Conservation (phyloP, 1,284 basidiomycete genomes). For the Phellopilus nigrolimitatus region DNA sequence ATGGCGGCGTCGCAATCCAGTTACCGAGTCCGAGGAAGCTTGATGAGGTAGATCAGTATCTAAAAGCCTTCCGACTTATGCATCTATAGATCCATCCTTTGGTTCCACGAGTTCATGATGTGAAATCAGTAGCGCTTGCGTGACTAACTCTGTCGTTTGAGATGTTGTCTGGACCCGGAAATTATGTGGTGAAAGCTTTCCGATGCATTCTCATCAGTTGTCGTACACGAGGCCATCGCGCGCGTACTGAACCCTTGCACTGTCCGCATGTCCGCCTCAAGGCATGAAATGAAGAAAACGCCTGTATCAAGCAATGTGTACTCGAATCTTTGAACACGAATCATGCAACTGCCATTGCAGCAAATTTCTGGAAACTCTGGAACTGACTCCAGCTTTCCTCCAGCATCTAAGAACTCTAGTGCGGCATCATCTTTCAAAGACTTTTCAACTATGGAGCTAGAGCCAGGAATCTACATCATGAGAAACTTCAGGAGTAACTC, state of each 20-base stretch:
- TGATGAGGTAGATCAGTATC: neutral
- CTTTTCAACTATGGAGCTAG: neutral
- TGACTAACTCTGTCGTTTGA: too few species aligned
- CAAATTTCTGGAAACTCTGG: neutral
- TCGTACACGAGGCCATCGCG: neutral
- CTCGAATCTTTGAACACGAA: neutral
- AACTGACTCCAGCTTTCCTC: neutral
- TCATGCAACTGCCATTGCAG: neutral
- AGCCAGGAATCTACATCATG: conserved; percentile 12
- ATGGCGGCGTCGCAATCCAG: conserved; percentile 41
- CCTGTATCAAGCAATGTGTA: neutral
- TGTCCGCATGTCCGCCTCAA: neutral
- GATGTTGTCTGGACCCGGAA: neutral
- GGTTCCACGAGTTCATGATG: neutral
- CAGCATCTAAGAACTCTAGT: neutral
- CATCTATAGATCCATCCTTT: neutral
- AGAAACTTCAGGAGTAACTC: conserved; percentile 8
- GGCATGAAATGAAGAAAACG: neutral
- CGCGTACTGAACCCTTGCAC: conserved; percentile 1
- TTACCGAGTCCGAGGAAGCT: neutral
- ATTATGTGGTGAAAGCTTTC: neutral
- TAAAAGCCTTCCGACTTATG: neutral
- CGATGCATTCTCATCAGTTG: neutral
- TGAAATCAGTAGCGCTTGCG: neutral
- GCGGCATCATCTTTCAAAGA: neutral